Percentiles rank a stretch among this genome's conserved stretches.
Evolutionary conservation across 2,329 filamentous ascomycete species (phyloP).

Genomic region (Pseudogymnoascus sp.): DNA sequence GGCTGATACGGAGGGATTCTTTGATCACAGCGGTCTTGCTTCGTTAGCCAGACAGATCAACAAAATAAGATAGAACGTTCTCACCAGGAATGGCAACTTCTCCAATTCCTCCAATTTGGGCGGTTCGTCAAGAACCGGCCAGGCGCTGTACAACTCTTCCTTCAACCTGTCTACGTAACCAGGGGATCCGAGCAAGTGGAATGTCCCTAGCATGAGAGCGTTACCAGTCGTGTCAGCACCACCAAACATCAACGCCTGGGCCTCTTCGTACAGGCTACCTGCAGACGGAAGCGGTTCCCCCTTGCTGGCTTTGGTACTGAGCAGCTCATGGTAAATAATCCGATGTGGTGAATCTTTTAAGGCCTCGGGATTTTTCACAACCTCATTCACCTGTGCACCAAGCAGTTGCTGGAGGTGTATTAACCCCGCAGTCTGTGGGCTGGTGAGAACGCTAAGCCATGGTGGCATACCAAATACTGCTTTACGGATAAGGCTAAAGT

Average conservation of each 20-base stretch:
- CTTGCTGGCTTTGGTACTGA: conserved; percentile 27
- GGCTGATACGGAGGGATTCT: not conserved
- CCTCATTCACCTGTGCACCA: conserved; percentile 17
- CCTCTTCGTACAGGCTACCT: conserved; percentile 36
- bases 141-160: conserved; percentile 32
- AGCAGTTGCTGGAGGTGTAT: conserved; percentile 19
- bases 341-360: conserved; percentile 27
- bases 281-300: conserved; percentile 20
- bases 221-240: conserved; percentile 40
- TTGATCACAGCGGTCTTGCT: not conserved
- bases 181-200: conserved; percentile 34
- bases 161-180: conserved; percentile 31
- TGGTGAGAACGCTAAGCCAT: conserved; percentile 19
- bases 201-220: conserved; percentile 36
- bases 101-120: conserved; percentile 32
- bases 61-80: conserved; percentile 12
- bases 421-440: conserved; percentile 20
- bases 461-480: conserved; percentile 23
- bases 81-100: conserved; percentile 26
- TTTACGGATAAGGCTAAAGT: conserved; percentile 28
- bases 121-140: conserved; percentile 30
- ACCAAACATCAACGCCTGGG: conserved; percentile 39
- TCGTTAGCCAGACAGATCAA: conserved; percentile 27
- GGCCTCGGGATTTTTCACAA: conserved; percentile 17
- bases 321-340: conserved; percentile 32